Percentiles rank a stretch among this genome's conserved stretches.
phyloP scores from a whole-genome alignment of 257 asterid genomes.

The Penstemon eatonii region DNA sequence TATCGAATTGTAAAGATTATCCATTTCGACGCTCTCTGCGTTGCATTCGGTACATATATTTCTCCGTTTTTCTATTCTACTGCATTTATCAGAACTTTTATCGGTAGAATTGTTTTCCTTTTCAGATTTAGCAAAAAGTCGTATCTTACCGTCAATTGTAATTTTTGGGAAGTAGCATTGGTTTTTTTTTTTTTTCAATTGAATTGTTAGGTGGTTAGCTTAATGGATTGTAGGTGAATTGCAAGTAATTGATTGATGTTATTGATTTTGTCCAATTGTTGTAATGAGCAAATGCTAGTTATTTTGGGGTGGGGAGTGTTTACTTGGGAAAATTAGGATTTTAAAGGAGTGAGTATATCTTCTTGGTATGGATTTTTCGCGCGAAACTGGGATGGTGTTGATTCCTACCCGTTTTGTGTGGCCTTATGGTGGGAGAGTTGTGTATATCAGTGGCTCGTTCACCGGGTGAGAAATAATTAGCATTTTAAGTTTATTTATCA shows the following conservation, averaged over 20 bases:
- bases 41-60: slow-evolving; percentile 17
- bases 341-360: slow-evolving; percentile 43
- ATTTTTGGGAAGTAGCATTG: slow-evolving; percentile 23
- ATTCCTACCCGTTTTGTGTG: slow-evolving; percentile 75
- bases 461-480: slow-evolving; percentile 62
- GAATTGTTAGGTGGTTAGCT: slow-evolving; percentile 24
- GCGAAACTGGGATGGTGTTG: slow-evolving; percentile 58
- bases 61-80: not conserved
- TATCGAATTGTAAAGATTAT: slow-evolving; percentile 21
- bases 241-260: slow-evolving; percentile 24
- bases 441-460: slow-evolving; percentile 73
- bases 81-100: slow-evolving; percentile 1
- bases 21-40: slow-evolving; percentile 31
- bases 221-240: slow-evolving; percentile 22
- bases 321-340: slow-evolving; percentile 24
- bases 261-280: slow-evolving; percentile 14
- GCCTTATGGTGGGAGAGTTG: slow-evolving; percentile 89
- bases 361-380: slow-evolving; percentile 57
- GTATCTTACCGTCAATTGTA: slow-evolving; percentile 24
- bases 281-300: slow-evolving; percentile 33
- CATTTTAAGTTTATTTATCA: slow-evolving; percentile 15
- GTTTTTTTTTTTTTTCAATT: slow-evolving; percentile 4
- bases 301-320: slow-evolving; percentile 12
- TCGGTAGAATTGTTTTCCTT: slow-evolving; percentile 17
- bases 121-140: slow-evolving; percentile 30